Conservation (phyloP, 306 rosid genomes). For the barrel medic (Medicago truncatula) region DNA sequence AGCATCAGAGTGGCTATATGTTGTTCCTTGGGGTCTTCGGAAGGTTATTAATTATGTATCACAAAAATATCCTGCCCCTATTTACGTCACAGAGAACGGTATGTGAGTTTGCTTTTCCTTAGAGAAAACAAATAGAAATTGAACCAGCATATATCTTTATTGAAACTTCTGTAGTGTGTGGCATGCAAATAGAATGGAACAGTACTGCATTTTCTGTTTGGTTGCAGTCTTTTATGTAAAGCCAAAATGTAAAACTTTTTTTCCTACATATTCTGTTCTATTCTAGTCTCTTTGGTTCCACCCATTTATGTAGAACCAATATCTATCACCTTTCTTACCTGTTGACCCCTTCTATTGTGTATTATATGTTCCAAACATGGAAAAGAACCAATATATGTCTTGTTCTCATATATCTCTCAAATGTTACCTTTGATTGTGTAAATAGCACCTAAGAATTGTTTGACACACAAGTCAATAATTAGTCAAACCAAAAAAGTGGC, state of each 20-base stretch:
- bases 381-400: no score
- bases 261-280: not conserved
- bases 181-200: not conserved
- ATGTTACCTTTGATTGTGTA: no score
- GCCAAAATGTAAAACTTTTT: not conserved
- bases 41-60: conserved; percentile 73
- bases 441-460: no score
- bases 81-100: conserved; percentile 90
- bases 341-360: not conserved
- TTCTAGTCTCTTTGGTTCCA: not conserved
- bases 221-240: not conserved
- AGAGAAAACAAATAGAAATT: not conserved
- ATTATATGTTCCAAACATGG: not conserved
- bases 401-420: no score
- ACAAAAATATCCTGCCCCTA: conserved; percentile 66
- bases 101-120: conserved; percentile 32
- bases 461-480: no score
- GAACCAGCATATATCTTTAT: not conserved
- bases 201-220: not conserved
- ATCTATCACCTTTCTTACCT: conserved; percentile 1
- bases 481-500: no score
- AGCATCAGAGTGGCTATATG: conserved; percentile 96
- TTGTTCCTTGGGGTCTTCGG: conserved; percentile 94
- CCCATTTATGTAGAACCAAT: not conserved
- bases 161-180: conserved; percentile 57